Base-by-base conservation (phyloP, 2,329 filamentous ascomycete genomes). In the Ascochyta fabae region DNA sequence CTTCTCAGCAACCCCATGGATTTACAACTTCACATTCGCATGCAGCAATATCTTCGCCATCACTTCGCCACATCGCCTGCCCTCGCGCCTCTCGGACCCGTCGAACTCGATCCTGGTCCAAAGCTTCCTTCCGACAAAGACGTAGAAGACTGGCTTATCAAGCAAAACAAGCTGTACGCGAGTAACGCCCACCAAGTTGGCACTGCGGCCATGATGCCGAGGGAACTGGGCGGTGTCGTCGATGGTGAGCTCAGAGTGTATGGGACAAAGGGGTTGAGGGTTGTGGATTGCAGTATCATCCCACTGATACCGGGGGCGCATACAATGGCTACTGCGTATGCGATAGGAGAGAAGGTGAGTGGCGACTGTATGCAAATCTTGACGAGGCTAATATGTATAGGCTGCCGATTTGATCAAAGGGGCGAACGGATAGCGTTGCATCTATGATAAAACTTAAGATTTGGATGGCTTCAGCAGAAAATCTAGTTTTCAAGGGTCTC, bases 1-100 rank as follows among this genome's bases (percentile, higher is more conserved):
- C 65, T 66, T 33, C 71, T 48, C 39, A 48, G 56, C 15, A 69
- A 75, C 59, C 70, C 70, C 3, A 34, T 67, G 12, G 71, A 74
- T 45, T n/a, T 72, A 6, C 9, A 48, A 57, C n/a, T 60, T 71
- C 19, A 64, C 57, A 19, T 62, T 67, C 19, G 47, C 31, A 23
- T 64, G 61, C 48, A 52, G 19, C 48, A 52, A 16, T 52, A 52
- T 19, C 35, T 52, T 3, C 48, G 48, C n/a, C 39, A 54, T 19
- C 60, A 56, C 48, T 52, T 52, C 35, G 35, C 34, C 3, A 38
- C 56, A 15, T 46, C 54, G 2, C 43, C 59, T 2, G 23, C 48
- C 6, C 50, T 68, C 22, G 53, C 59, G 15, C 27, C 26, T 3
- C 58, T 65, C 2, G 41, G 10, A 1, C 64, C 75, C 0, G 58